A percentile compares a stretch with the other conserved stretches of the same genome.
phyloP scores from a whole-genome alignment of 495 filamentous ascomycete species.

The Aspergillus nidulans region DNA sequence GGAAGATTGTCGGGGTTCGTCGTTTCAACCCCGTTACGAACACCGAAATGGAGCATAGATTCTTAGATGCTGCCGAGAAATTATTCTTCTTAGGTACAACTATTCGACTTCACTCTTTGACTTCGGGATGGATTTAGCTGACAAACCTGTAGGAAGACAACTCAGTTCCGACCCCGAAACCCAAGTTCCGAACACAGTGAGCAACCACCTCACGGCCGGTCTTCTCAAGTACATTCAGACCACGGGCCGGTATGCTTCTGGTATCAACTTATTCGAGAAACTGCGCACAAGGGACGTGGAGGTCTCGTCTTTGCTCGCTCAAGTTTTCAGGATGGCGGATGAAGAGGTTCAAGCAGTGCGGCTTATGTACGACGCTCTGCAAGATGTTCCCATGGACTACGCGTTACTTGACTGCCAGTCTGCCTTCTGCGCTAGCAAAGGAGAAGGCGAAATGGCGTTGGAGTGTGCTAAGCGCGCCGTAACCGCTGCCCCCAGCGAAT shows the following conservation, averaged over 20 bases:
- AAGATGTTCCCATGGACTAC: slow-evolving; percentile 93
- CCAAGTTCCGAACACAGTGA: slow-evolving; percentile 93
- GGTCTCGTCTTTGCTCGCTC: slow-evolving; percentile 86
- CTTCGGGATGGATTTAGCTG: slow-evolving; percentile 14
- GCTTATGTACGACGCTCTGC: slow-evolving; percentile 79
- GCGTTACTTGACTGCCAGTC: slow-evolving; percentile 91
- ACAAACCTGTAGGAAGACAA: slow-evolving; percentile 67
- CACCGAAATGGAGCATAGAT: slow-evolving; percentile 94
- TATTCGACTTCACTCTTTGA: background rate
- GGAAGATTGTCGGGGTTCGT: slow-evolving; percentile 88
- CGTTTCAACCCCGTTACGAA: slow-evolving; percentile 97
- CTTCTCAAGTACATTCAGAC: slow-evolving; percentile 96
- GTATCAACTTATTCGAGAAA: slow-evolving; percentile 97
- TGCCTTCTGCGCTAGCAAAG: slow-evolving; percentile 85
- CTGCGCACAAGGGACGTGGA: slow-evolving; percentile 85
- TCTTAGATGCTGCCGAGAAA: slow-evolving; percentile 89
- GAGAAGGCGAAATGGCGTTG: slow-evolving; percentile 76
- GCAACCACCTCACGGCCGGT: slow-evolving; percentile 90
- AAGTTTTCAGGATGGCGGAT: slow-evolving; percentile 85
- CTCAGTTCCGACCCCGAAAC: slow-evolving; percentile 95
- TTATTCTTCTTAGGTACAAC: slow-evolving; percentile 84
- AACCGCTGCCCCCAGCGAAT: slow-evolving; percentile 91
- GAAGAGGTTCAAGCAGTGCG: slow-evolving; percentile 94
- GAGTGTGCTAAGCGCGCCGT: slow-evolving; percentile 92
- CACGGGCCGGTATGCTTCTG: slow-evolving; percentile 89